Evolutionary conservation across 2,329 filamentous ascomycete species (phyloP).

Genomic region (Pestalotiopsis sp.): DNA sequence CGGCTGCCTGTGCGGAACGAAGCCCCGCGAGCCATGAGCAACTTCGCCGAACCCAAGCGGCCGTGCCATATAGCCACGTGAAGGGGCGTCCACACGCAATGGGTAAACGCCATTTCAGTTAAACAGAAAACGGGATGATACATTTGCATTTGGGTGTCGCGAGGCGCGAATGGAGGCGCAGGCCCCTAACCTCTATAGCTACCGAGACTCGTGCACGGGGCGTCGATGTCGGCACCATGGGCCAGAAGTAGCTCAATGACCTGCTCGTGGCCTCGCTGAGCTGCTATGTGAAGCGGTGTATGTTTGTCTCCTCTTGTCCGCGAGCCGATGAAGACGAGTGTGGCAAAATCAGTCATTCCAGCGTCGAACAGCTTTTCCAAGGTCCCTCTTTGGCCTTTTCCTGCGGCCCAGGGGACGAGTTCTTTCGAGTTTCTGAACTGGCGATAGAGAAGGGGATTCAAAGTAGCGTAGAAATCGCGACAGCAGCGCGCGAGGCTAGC

Average conservation of each 20-base stretch:
- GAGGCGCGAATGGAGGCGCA: not conserved
- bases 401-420: slow-evolving; percentile 19
- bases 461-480: slow-evolving; percentile 12
- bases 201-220: slow-evolving; percentile 13
- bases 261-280: slow-evolving; percentile 17
- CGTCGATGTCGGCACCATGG: slow-evolving; percentile 20
- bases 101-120: no score
- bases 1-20: not conserved
- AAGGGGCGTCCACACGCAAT: not conserved
- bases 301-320: no score
- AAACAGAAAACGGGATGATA: not conserved
- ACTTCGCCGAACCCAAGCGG: not conserved
- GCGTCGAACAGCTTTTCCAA: slow-evolving; percentile 14
- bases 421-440: slow-evolving; percentile 14
- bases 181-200: no score
- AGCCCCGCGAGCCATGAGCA: not conserved
- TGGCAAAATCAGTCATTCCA: slow-evolving; percentile 14
- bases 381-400: slow-evolving; percentile 15
- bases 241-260: slow-evolving; percentile 20
- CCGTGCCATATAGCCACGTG: not conserved
- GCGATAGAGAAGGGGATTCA: slow-evolving; percentile 16
- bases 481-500: slow-evolving; percentile 21
- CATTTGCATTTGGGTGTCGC: not conserved
- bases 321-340: no score
- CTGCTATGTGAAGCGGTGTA: slow-evolving; percentile 23